Evolutionary conservation across 1,284 basidiomycete species (phyloP), one percentile per base, ranked within the genome.

Genomic region (Boletus smithii): DNA sequence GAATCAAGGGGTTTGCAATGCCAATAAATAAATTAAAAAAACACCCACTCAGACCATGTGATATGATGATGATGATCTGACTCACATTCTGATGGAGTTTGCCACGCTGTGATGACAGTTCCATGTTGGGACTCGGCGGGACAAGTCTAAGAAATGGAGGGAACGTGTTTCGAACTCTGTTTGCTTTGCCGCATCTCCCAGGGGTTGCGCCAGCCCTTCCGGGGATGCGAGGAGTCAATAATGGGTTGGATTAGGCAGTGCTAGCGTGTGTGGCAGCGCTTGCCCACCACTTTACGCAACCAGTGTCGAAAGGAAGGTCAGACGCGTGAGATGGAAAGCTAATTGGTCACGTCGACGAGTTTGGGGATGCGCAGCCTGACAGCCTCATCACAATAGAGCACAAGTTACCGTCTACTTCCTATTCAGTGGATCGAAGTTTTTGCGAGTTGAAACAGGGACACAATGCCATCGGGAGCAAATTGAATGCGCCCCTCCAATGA

Each of bases 101-200:
- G 20, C 20, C 20, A 20, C 20, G 4, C 20, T 20, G 20, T 20
- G 20, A 20, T 20, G 20, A 20, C 20, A 20, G 20, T 20, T 20
- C 20, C 20, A 20, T 20, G 20, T 20, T 4, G 20, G 20, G 20
- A 20, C 3, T n/a, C n/a, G n/a, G n/a, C n/a, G n/a, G n/a, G n/a
- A n/a, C n/a, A n/a, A n/a, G n/a, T n/a, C n/a, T n/a, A n/a, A n/a
- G n/a, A n/a, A n/a, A n/a, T n/a, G 17, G 24, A 31, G 30, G 34
- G 5, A n/a, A 10, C 31, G 18, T 45, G 54, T 57, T 60, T 59
- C 43, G 31, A 59, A 57, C 43, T 32, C 20, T 54, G 23, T 37
- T 32, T 48, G n/a, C n/a, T n/a, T n/a, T n/a, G n/a, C n/a, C 16
- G 14, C 32, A 36, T 6, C 24, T n/a, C 9, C 17, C n/a, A n/a